These are phyloP conservation scores for Perkinsus marinus DNA, from an alignment of 169 alveolate species.

Conservation along the genomic window DNA sequence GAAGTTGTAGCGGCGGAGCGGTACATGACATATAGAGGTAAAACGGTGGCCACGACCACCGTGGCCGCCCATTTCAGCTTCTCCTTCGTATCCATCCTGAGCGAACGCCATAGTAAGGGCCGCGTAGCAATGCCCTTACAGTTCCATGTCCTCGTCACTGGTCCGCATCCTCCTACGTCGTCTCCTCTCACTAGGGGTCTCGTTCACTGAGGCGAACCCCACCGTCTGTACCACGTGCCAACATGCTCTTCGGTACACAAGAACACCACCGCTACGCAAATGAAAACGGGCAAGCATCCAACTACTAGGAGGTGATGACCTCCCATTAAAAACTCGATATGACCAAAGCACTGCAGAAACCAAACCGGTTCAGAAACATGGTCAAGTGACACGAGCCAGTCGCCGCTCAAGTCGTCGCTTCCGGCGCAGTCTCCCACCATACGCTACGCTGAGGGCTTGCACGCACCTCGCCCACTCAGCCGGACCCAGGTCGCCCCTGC, in stretches of 20 bases:
- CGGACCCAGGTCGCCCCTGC: not conserved
- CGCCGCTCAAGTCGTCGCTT: not conserved
- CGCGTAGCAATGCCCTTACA: not conserved
- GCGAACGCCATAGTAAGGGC: not conserved
- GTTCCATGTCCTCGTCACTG: not conserved
- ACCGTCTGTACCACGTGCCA: not conserved
- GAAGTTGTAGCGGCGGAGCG: not conserved
- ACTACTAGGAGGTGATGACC: not conserved
- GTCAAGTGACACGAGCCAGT: not conserved
- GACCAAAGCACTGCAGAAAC: not conserved
- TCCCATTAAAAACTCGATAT: not conserved
- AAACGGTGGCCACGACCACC: not conserved
- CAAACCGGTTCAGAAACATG: not conserved
- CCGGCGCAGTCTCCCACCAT: not conserved
- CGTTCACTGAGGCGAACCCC: not conserved
- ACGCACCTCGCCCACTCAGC: not conserved
- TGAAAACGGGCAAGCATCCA: not conserved
- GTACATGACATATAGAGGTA: not conserved
- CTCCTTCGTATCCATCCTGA: not conserved
- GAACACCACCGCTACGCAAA: not conserved
- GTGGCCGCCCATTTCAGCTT: not conserved
- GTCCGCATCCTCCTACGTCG: not conserved
- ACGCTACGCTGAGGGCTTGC: not conserved
- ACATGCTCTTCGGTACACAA: not conserved
- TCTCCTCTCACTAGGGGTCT: not conserved